A percentile compares a stretch with the other conserved stretches of the same genome.
These are phyloP conservation scores for Endocalyx cinctus DNA, from an alignment of 2,329 filamentous ascomycete species.

Conservation along the genomic window DNA sequence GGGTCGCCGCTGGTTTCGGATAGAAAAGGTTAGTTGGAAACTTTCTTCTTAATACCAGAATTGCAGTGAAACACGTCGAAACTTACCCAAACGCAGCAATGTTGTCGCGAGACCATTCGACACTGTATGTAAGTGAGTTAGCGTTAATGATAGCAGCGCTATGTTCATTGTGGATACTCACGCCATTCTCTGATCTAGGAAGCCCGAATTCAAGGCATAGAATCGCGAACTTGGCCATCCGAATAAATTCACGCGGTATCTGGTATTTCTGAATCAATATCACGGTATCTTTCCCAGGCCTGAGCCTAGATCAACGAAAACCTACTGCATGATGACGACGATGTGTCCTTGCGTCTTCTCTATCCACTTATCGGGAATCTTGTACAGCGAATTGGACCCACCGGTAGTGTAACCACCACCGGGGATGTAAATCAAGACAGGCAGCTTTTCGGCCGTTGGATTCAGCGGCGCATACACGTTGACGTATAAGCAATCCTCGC, in stretches of 20 bases:
- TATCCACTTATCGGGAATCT: conserved; percentile 5
- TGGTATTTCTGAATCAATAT: too few relatives aligned
- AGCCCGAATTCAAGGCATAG: background rate
- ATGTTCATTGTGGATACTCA: background rate
- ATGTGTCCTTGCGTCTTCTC: conserved; percentile 3
- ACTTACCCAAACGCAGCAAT: background rate
- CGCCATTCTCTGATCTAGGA: background rate
- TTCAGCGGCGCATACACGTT: conserved; percentile 18
- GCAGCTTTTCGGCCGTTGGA: conserved; percentile 5
- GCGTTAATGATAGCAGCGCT: background rate
- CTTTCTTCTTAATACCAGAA: too few relatives aligned
- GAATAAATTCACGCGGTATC: background rate
- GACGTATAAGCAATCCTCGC: conserved; percentile 23
- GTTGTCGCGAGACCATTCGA: conserved; percentile 6
- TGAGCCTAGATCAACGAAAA: too few relatives aligned
- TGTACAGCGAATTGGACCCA: conserved; percentile 2
- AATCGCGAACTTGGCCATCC: background rate
- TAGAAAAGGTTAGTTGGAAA: too few relatives aligned
- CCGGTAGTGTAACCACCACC: conserved; percentile 12
- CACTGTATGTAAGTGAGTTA: background rate
- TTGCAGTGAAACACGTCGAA: too few relatives aligned
- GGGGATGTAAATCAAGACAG: conserved; percentile 22
- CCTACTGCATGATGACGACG: conserved; percentile 4
- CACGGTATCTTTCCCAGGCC: too few relatives aligned
- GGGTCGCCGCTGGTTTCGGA: too few relatives aligned